These are phyloP conservation scores for Kalaharituber pfeilii DNA, from an alignment of 2,329 filamentous ascomycete species.

Conservation along the genomic window DNA sequence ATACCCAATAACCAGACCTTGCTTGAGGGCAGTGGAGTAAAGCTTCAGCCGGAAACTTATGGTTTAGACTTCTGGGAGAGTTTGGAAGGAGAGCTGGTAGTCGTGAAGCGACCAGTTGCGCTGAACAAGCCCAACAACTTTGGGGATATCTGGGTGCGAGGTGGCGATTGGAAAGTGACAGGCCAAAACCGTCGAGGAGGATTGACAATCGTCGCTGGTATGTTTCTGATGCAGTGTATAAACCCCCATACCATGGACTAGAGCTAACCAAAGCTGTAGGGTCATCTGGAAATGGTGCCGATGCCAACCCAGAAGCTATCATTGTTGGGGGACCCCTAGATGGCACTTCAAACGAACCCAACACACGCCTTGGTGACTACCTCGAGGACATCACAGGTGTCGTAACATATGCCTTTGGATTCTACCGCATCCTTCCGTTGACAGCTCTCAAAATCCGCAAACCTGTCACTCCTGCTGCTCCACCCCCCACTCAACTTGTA, in stretches of 20 bases:
- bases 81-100: constrained; percentile 49
- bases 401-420: constrained; percentile 47
- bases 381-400: constrained; percentile 52
- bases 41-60: constrained; percentile 42
- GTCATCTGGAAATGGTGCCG: constrained; percentile 24
- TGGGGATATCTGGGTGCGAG: constrained; percentile 52
- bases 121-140: constrained; percentile 44
- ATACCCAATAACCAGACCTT: constrained; percentile 45
- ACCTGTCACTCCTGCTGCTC: constrained; percentile 32
- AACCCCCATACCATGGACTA: background rate
- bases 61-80: constrained; percentile 62
- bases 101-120: constrained; percentile 39
- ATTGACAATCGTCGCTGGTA: constrained; percentile 37
- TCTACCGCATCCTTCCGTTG: constrained; percentile 49
- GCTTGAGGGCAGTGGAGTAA: constrained; percentile 43
- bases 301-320: constrained; percentile 54
- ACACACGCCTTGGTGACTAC: constrained; percentile 46
- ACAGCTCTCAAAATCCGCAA: constrained; percentile 37
- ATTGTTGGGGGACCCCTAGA: constrained; percentile 48
- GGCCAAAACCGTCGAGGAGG: constrained; percentile 47
- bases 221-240: background rate
- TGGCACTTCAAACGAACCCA: constrained; percentile 37
- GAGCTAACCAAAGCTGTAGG: no score
- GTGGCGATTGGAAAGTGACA: constrained; percentile 42
- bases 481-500: constrained; percentile 36